Base-by-base conservation (phyloP, 495 filamentous ascomycete genomes). In the Neurospora intermedia region DNA sequence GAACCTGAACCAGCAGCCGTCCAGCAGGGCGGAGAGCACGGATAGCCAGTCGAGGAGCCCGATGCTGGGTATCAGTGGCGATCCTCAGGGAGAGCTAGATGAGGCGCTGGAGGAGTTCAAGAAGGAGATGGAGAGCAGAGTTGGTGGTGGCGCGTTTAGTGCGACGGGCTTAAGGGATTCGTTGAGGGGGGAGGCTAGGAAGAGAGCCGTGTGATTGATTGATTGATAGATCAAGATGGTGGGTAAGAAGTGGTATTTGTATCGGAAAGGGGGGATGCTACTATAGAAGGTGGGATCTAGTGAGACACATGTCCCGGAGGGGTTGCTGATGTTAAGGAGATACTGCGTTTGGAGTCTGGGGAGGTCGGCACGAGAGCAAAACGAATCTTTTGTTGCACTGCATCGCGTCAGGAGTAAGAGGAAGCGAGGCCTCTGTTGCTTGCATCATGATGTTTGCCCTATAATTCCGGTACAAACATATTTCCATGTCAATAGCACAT, bases 81-180 rank as follows among this genome's bases (percentile, higher is more conserved):
- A 98, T 78, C 90, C 92, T 0, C 88, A 88, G 48, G 82, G 84
- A 59, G 95, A 97, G 78, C 83, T 96, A 42, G 91, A 93, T 40
- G 93, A 97, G 77, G 90, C 91, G 8, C 86, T 97, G 0, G 82
- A 83, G 35, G 94, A 98, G 83, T 85, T 97, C 11, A 90, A 82
- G 77, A 84, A 79, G 46, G 93, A 84, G 82, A 69, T 87, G 83
- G 78, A 88, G 84, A 77, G 81, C 80, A 76, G 84, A 35, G 27
- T 66, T 35, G 54, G 54, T 38, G 84, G 69, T 87, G 89, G n/a
- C 84, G 81, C 79, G 42, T 62, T 39, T 66, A 41, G 54, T 66
- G 54, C 54, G 27, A 66, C 54, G 27, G 54, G 54, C 6, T 3
- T 66, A 15, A 66, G 27, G 27, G 54, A 66, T 35, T 35, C 54